phyloP scores from a whole-genome alignment of 768 basidiomycete genomes.

The Lactarius vividus region DNA sequence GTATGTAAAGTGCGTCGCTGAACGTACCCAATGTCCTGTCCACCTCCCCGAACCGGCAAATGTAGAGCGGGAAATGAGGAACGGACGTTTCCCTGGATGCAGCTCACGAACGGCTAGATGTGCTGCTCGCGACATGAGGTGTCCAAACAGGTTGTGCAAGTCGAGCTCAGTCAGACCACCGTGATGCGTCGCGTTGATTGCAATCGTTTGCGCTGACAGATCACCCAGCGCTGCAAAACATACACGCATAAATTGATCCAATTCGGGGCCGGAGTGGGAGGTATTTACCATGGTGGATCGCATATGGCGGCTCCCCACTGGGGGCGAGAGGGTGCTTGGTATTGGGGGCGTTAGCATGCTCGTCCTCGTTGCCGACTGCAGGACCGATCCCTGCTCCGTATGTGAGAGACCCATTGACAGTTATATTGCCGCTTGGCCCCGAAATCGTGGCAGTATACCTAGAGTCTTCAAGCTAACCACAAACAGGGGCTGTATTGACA shows the following conservation, averaged over 20 bases:
- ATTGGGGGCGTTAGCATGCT: conserved; percentile 25
- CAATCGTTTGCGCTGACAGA: conserved; percentile 54
- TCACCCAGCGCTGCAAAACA: conserved; percentile 44
- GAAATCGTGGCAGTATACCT: conserved; percentile 62
- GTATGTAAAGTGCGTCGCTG: background rate
- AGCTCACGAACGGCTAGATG: conserved; percentile 55
- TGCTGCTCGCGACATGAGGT: conserved; percentile 69
- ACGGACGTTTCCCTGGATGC: conserved; percentile 60
- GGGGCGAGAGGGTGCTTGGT: conserved; percentile 50
- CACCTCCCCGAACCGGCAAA: conserved; percentile 67
- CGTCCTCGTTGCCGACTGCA: background rate
- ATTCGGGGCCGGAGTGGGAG: background rate
- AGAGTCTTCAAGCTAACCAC: conserved; percentile 5
- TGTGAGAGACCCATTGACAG: conserved; percentile 62
- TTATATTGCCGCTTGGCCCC: conserved; percentile 73
- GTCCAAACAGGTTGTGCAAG: conserved; percentile 67
- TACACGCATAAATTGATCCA: background rate
- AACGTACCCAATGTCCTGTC: conserved; percentile 67
- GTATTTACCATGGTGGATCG: conserved; percentile 64
- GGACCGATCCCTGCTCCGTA: conserved; percentile 37
- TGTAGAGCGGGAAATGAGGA: conserved; percentile 67
- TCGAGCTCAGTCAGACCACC: conserved; percentile 63
- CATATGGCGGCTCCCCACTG: conserved; percentile 58
- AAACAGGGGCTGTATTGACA: too few relatives aligned
- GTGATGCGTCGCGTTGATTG: conserved; percentile 69